Evolutionary conservation across 1,139 yeast genomes (phyloP).

Genomic region (Kodamaea anthophila): DNA sequence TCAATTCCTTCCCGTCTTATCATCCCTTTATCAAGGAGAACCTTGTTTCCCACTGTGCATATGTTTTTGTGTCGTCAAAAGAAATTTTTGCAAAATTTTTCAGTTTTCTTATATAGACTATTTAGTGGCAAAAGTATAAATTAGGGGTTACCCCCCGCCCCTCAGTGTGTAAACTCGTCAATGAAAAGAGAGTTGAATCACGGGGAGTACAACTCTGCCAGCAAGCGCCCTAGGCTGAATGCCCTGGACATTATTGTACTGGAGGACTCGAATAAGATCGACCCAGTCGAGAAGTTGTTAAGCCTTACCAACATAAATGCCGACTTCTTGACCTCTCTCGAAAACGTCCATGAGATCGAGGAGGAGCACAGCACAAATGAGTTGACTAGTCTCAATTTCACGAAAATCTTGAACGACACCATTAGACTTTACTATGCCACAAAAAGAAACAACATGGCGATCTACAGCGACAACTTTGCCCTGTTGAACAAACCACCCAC

Average conservation of each 20-base stretch:
- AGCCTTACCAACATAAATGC: constrained; percentile 30
- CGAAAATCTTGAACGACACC: constrained; percentile 36
- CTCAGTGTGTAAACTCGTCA: no score
- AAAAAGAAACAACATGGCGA: constrained; percentile 22
- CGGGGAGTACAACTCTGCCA: no score
- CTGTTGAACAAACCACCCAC: constrained; percentile 19
- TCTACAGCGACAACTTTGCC: constrained; percentile 31
- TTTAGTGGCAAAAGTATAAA: no score
- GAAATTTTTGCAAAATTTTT: no score
- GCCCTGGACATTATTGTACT: constrained; percentile 6
- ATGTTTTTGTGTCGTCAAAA: no score
- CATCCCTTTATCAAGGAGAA: no score
- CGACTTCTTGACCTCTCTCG: constrained; percentile 24
- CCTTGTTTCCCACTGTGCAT: no score
- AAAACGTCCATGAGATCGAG: constrained; percentile 9
- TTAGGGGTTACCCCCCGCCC: no score
- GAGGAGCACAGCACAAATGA: constrained; percentile 10
- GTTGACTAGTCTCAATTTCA: constrained; percentile 27
- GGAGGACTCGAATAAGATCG: constrained; percentile 28
- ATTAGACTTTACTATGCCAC: constrained; percentile 29
- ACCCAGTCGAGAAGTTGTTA: constrained; percentile 40
- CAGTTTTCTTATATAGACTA: no score
- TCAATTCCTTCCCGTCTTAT: no score
- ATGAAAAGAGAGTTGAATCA: no score
- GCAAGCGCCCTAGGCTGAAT: no score